Conservation (phyloP, 2,329 filamentous ascomycete genomes). For the Cryphonectria parasitica region DNA sequence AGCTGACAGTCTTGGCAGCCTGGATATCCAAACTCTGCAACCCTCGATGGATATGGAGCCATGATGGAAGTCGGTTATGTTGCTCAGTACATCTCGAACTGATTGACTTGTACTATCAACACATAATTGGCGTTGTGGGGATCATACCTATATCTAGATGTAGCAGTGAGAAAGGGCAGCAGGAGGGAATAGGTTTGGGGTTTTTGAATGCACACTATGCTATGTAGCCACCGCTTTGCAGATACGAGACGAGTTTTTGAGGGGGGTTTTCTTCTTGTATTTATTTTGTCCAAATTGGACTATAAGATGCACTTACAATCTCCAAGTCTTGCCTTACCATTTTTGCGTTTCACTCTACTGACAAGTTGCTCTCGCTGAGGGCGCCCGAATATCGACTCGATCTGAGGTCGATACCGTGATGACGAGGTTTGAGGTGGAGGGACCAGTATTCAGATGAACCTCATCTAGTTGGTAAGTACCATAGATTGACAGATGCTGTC, state of each 20-base stretch:
- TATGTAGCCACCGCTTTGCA: background rate
- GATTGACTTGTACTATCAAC: background rate
- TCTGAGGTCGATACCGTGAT: background rate
- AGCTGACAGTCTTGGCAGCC: constrained; percentile 31
- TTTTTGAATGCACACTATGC: background rate
- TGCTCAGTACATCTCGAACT: constrained; percentile 28
- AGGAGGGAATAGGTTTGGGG: background rate
- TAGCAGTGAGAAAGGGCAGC: background rate
- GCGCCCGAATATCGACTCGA: background rate
- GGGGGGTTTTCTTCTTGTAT: background rate
- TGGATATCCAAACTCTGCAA: constrained; percentile 36
- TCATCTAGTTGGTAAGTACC: background rate
- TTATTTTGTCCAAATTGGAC: background rate
- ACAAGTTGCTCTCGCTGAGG: background rate
- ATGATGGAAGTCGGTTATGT: constrained; percentile 40
- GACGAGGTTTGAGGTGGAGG: background rate
- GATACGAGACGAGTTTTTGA: background rate
- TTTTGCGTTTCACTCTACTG: background rate
- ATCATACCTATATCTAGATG: background rate
- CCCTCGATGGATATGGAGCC: constrained; percentile 35
- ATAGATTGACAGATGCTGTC: background rate
- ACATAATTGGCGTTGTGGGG: background rate
- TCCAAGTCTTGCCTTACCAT: background rate
- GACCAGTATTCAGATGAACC: background rate
- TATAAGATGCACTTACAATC: background rate